Conservation (phyloP, 2,329 filamentous ascomycete species). For the Bipolaris oryzae region DNA sequence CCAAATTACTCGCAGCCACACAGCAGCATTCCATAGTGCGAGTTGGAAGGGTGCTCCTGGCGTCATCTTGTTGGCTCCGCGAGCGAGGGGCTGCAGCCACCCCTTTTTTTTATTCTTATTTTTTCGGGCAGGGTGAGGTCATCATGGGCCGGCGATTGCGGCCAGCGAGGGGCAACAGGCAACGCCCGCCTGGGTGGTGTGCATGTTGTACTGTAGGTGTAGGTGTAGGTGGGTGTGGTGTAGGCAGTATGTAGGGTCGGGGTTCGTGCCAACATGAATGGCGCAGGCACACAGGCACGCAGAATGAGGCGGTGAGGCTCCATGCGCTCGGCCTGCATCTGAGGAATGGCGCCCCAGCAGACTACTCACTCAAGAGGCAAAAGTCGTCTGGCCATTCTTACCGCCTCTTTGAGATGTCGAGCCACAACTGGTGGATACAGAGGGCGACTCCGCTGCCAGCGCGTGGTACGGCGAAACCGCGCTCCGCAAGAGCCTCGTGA, state of each 20-base stretch:
- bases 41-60: slow-evolving; percentile 26
- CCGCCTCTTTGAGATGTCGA: slow-evolving; percentile 42
- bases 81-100: slow-evolving; percentile 19
- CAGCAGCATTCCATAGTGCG: slow-evolving; percentile 25
- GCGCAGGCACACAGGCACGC: slow-evolving; percentile 13
- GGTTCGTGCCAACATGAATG: slow-evolving; percentile 25
- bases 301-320: slow-evolving; percentile 35
- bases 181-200: background rate
- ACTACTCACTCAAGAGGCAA: slow-evolving; percentile 41
- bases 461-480: slow-evolving; percentile 27
- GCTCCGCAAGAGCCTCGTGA: slow-evolving; percentile 19
- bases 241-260: slow-evolving; percentile 9
- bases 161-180: slow-evolving; percentile 21
- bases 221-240: slow-evolving; percentile 5
- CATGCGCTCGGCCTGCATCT: slow-evolving; percentile 28
- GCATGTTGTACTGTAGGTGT: slow-evolving; percentile 14
- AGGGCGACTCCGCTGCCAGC: slow-evolving; percentile 26
- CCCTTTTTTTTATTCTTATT: background rate
- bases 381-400: slow-evolving; percentile 33
- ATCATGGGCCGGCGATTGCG: slow-evolving; percentile 31
- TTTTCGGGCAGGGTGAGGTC: slow-evolving; percentile 30
- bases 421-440: slow-evolving; percentile 24
- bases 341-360: slow-evolving; percentile 25
- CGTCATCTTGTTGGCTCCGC: slow-evolving; percentile 25
- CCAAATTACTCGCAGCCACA: slow-evolving; percentile 37